Percentiles rank a stretch among this genome's conserved stretches.
Conservation (phyloP, 164 flowering plant species). For the Cinnamomum micranthum region DNA sequence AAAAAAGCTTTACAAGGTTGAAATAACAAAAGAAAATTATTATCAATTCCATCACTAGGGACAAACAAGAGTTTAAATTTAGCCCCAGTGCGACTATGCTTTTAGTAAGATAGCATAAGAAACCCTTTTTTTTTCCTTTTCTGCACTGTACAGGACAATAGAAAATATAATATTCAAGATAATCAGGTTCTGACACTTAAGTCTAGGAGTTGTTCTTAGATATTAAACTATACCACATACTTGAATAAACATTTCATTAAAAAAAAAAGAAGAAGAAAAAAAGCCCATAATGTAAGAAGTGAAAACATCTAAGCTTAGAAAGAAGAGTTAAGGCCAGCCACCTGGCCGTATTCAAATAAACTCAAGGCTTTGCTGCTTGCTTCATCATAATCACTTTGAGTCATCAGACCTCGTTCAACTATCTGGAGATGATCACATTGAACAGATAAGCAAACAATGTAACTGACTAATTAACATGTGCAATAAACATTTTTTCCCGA, state of each 20-base stretch:
- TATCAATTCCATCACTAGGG: too few relatives aligned
- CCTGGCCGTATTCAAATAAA: constrained; percentile 95
- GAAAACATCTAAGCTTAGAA: neutral
- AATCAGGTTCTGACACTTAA: too few relatives aligned
- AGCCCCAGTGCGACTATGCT: too few relatives aligned
- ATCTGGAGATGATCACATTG: constrained; percentile 48
- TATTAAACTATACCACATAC: too few relatives aligned
- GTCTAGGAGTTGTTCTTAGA: too few relatives aligned
- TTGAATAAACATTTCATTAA: neutral
- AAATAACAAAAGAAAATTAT: too few relatives aligned
- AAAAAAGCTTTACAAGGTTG: too few relatives aligned
- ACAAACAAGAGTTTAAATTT: too few relatives aligned
- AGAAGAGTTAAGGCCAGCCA: constrained; percentile 15
- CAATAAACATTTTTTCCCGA: neutral
- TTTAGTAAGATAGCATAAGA: too few relatives aligned
- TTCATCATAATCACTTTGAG: constrained; percentile 79
- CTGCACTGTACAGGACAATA: neutral
- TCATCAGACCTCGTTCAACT: constrained; percentile 72
- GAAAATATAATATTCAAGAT: neutral
- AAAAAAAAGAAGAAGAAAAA: neutral
- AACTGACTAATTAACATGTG: neutral
- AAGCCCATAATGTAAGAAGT: neutral
- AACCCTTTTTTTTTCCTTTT: neutral
- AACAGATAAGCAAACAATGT: neutral
- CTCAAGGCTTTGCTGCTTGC: constrained; percentile 74